phyloP scores from a whole-genome alignment of 164 flowering plant genomes.

The Nymphaea thermarum region DNA sequence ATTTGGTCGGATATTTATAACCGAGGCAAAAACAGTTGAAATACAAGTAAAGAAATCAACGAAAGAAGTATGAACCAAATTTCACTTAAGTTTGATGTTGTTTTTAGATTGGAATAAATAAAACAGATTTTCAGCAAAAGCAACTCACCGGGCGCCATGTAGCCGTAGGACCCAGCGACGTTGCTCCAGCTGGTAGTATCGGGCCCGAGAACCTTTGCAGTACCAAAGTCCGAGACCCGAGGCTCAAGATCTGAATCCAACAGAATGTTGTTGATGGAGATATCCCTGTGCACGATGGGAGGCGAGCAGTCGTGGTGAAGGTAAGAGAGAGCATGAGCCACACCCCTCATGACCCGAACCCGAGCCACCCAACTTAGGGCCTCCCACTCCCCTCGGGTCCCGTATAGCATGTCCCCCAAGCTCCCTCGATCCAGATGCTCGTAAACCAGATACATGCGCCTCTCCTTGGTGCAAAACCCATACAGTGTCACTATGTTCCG shows the following conservation, averaged over 20 bases:
- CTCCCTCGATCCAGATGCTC: slow-evolving; percentile 52
- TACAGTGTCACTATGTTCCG: slow-evolving; percentile 51
- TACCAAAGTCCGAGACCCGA: slow-evolving; percentile 54
- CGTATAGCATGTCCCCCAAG: slow-evolving; percentile 26
- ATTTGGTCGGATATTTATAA: not conserved
- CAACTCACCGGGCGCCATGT: slow-evolving; percentile 59
- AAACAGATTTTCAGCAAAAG: not conserved
- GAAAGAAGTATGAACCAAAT: no score
- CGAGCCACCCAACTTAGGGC: slow-evolving; percentile 39
- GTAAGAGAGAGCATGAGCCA: slow-evolving; percentile 62
- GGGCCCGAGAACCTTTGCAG: slow-evolving; percentile 32
- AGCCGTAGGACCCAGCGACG: slow-evolving; percentile 57
- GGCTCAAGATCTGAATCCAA: slow-evolving; percentile 35
- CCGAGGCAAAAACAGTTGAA: no score
- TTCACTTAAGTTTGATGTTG: not conserved
- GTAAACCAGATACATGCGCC: slow-evolving; percentile 39
- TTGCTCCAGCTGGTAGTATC: slow-evolving; percentile 42
- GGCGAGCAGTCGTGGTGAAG: slow-evolving; percentile 61
- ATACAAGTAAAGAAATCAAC: no score
- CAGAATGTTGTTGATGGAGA: slow-evolving; percentile 40
- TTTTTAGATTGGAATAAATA: no score
- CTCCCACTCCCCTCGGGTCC: slow-evolving; percentile 8
- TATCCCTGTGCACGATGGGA: slow-evolving; percentile 52
- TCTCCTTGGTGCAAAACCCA: slow-evolving; percentile 39
- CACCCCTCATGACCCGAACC: slow-evolving; percentile 39